These are phyloP conservation scores for Podaxis sp. DNA, from an alignment of 768 basidiomycete species.

Conservation along the genomic window DNA sequence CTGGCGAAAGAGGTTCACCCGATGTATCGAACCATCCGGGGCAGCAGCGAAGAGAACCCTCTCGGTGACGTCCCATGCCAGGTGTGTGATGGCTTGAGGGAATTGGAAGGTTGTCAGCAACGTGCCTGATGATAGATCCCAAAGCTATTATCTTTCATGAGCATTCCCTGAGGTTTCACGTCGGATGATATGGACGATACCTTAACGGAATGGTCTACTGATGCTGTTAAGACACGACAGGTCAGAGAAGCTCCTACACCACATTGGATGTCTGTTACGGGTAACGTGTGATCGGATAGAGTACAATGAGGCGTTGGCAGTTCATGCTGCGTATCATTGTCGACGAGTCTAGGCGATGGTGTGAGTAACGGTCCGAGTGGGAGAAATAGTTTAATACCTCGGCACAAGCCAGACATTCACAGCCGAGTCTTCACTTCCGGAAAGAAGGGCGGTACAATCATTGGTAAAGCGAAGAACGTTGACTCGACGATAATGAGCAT, in stretches of 20 bases:
- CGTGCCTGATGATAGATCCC: slow-evolving; percentile 74
- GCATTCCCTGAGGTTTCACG: slow-evolving; percentile 15
- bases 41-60: slow-evolving; percentile 89
- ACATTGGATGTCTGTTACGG: slow-evolving; percentile 78
- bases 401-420: slow-evolving; percentile 88
- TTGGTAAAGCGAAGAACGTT: slow-evolving; percentile 80
- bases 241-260: slow-evolving; percentile 79
- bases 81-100: slow-evolving; percentile 66
- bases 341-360: slow-evolving; percentile 58
- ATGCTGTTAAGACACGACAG: slow-evolving; percentile 77
- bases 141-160: slow-evolving; percentile 48
- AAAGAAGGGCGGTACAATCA: slow-evolving; percentile 78
- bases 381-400: slow-evolving; percentile 52
- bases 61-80: slow-evolving; percentile 84
- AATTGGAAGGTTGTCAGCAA: slow-evolving; percentile 89
- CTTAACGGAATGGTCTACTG: slow-evolving; percentile 90
- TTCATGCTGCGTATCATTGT: slow-evolving; percentile 73
- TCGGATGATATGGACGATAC: slow-evolving; percentile 34
- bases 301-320: slow-evolving; percentile 75
- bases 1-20: slow-evolving; percentile 76
- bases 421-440: slow-evolving; percentile 89
- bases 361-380: slow-evolving; percentile 16
- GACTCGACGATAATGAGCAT: slow-evolving; percentile 93
- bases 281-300: slow-evolving; percentile 89
- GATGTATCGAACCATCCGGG: slow-evolving; percentile 69